A percentile compares a stretch with the other conserved stretches of the same genome.
These are phyloP conservation scores for Claviceps sp. DNA, from an alignment of 2,329 filamentous ascomycete species.

Conservation along the genomic window DNA sequence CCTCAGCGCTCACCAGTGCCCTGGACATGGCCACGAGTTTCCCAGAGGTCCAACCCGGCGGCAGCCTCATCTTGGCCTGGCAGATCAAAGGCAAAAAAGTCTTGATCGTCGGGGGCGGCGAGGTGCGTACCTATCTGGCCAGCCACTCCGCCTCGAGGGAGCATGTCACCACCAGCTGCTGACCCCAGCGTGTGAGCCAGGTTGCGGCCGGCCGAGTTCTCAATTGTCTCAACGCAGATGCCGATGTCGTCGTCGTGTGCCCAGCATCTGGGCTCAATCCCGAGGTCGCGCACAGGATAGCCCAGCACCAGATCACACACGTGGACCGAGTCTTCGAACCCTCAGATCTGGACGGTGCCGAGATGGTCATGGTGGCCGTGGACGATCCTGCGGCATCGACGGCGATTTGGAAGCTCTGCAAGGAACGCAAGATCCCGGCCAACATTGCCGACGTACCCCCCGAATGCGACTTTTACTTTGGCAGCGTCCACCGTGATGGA, in stretches of 20 bases:
- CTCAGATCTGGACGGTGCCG: conserved; percentile 64
- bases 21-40: conserved; percentile 37
- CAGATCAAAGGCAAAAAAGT: conserved; percentile 82
- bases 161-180: neutral
- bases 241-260: conserved; percentile 73
- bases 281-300: conserved; percentile 74
- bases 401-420: conserved; percentile 86
- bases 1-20: conserved; percentile 1
- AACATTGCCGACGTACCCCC: conserved; percentile 96
- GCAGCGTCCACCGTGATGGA: conserved; percentile 85
- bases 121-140: conserved; percentile 42
- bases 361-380: conserved; percentile 87
- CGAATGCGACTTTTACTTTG: conserved; percentile 98
- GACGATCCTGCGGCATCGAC: conserved; percentile 89
- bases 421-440: conserved; percentile 67
- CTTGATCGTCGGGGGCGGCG: conserved; percentile 87
- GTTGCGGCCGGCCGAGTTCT: conserved; percentile 91
- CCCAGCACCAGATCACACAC: conserved; percentile 62
- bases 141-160: neutral
- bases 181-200: conserved; percentile 30
- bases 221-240: conserved; percentile 89
- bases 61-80: conserved; percentile 90
- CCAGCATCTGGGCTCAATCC: conserved; percentile 70
- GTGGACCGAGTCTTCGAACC: conserved; percentile 75
- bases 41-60: conserved; percentile 74